A percentile compares a stretch with the other conserved stretches of the same genome.
phyloP scores from a whole-genome alignment of 2,329 filamentous ascomycete species.

The Fusarium circinatum region DNA sequence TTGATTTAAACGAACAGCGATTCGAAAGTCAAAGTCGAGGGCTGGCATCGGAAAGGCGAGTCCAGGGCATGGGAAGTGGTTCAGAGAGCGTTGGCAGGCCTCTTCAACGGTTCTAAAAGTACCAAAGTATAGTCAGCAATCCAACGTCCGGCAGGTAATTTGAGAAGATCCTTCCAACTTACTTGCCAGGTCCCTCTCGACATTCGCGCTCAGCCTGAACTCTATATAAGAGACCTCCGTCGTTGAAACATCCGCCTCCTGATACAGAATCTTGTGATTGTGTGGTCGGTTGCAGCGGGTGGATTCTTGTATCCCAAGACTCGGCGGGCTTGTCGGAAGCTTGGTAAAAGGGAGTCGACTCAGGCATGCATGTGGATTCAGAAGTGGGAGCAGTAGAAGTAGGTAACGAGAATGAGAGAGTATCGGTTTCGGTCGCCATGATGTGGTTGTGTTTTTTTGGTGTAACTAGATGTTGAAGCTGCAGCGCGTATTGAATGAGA shows the following conservation, averaged over 20 bases:
- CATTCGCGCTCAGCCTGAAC: slow-evolving; percentile 43
- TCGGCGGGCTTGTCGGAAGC: slow-evolving; percentile 32
- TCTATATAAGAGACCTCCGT: slow-evolving; percentile 42
- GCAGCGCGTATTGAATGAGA: slow-evolving; percentile 4
- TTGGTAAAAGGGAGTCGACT: slow-evolving; percentile 24
- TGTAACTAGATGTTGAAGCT: not conserved
- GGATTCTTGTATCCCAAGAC: slow-evolving; percentile 46
- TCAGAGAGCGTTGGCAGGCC: slow-evolving; percentile 51
- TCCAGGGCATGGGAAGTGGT: slow-evolving; percentile 55
- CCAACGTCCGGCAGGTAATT: not conserved
- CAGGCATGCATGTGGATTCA: slow-evolving; percentile 44
- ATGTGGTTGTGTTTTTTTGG: not conserved
- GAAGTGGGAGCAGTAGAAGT: slow-evolving; percentile 48
- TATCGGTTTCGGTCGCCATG: slow-evolving; percentile 50
- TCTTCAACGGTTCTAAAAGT: slow-evolving; percentile 50
- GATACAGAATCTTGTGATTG: slow-evolving; percentile 19
- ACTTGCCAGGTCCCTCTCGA: slow-evolving; percentile 44
- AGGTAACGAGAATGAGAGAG: slow-evolving; percentile 46
- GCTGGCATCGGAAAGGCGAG: slow-evolving; percentile 58
- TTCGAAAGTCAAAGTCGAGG: slow-evolving; percentile 61
- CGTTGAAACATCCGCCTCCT: slow-evolving; percentile 38
- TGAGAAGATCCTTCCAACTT: slow-evolving; percentile 10
- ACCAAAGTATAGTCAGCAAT: slow-evolving; percentile 35
- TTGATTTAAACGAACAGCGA: slow-evolving; percentile 58
- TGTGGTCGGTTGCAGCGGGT: slow-evolving; percentile 18